phyloP scores from a whole-genome alignment of 2,329 filamentous ascomycete genomes.

The Aspergillus piperis region DNA sequence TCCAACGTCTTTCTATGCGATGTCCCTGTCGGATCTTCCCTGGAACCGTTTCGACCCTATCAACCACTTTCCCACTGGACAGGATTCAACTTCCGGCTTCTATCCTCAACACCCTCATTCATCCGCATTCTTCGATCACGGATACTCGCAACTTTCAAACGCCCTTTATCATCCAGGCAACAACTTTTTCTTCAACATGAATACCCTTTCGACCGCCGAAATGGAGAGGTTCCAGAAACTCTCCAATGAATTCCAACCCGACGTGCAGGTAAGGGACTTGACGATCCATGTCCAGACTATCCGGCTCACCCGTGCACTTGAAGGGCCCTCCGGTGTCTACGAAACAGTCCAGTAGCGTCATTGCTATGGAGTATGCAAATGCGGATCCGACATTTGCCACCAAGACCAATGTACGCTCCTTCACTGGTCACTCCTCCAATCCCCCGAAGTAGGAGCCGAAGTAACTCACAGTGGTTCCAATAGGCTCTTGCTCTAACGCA shows the following conservation, averaged over 20 bases:
- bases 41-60: constrained; percentile 36
- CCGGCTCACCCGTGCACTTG: constrained; percentile 25
- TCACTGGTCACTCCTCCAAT: background rate
- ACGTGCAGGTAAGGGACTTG: constrained; percentile 50
- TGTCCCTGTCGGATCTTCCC: constrained; percentile 40
- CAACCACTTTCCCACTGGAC: constrained; percentile 32
- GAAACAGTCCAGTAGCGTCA: constrained; percentile 72
- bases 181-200: constrained; percentile 35
- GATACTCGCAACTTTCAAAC: constrained; percentile 25
- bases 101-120: constrained; percentile 27
- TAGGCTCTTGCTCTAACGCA: constrained; percentile 81
- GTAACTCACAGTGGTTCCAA: constrained; percentile 17
- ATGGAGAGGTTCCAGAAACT: constrained; percentile 63
- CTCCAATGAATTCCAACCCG: constrained; percentile 62
- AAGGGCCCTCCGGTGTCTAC: constrained; percentile 79
- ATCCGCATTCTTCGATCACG: constrained; percentile 24
- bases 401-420: constrained; percentile 71
- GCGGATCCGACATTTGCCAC: constrained; percentile 81
- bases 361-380: constrained; percentile 83
- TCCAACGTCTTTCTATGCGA: constrained; percentile 27
- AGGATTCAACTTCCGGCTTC: constrained; percentile 27
- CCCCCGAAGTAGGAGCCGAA: too few species aligned
- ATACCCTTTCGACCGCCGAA: constrained; percentile 51
- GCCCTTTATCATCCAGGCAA: constrained; percentile 15
- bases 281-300: background rate